Evolutionary conservation across 1,284 basidiomycete species (phyloP).

Genomic region (Tilletia setariae): DNA sequence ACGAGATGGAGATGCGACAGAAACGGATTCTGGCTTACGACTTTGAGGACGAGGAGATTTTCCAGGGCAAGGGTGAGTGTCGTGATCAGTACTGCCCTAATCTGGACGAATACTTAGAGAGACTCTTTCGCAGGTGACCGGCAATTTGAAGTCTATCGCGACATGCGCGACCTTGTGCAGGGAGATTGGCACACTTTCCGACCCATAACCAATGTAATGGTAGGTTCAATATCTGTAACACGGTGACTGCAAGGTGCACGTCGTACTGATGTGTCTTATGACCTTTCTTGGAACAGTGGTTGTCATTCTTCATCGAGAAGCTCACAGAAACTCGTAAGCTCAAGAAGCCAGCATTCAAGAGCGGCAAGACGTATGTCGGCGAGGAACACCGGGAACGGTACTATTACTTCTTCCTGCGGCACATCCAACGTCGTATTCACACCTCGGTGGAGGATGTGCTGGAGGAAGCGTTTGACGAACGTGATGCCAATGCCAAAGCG

Average conservation of each 20-base stretch:
- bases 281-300: not conserved
- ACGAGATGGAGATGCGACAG: slow-evolving; percentile 15
- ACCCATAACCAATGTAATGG: slow-evolving; percentile 84
- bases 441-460: slow-evolving; percentile 1
- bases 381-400: slow-evolving; percentile 9
- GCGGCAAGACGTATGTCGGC: not conserved
- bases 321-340: slow-evolving; percentile 4
- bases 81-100: slow-evolving; percentile 45
- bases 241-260: not conserved
- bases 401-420: not conserved
- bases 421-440: not conserved
- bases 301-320: slow-evolving; percentile 15
- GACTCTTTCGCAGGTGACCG: slow-evolving; percentile 68
- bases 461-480: not conserved
- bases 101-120: slow-evolving; percentile 74
- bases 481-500: not conserved
- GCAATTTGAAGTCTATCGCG: slow-evolving; percentile 90
- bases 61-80: slow-evolving; percentile 42
- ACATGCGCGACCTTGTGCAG: slow-evolving; percentile 68
- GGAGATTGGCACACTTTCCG: slow-evolving; percentile 70
- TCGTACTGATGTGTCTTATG: not conserved
- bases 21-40: slow-evolving; percentile 36
- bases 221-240: slow-evolving; percentile 55
- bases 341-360: not conserved
- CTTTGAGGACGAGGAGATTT: slow-evolving; percentile 54